Conservation (phyloP, 2,329 filamentous ascomycete genomes). For the Coniella vitis region DNA sequence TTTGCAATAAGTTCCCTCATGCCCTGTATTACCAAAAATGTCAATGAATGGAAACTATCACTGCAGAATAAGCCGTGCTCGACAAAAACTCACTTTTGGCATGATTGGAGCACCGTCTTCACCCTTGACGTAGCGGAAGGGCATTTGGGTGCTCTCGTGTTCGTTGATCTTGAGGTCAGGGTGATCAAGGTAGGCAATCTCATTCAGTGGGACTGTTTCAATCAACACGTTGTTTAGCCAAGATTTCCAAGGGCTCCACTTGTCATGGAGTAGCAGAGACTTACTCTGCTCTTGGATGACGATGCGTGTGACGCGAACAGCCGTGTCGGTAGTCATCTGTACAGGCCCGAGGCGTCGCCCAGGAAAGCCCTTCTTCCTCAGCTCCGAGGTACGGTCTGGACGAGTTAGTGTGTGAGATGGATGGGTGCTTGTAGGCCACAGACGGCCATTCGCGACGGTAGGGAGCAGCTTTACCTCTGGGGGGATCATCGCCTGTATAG, state of each 20-base stretch:
- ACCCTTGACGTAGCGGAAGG: conserved; percentile 86
- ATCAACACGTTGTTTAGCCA: conserved; percentile 5
- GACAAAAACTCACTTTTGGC: conserved; percentile 61
- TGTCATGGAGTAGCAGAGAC: conserved; percentile 20
- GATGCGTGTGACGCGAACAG: conserved; percentile 85
- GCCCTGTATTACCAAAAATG: conserved; percentile 52
- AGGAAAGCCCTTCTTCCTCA: conserved; percentile 86
- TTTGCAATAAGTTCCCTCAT: conserved; percentile 93
- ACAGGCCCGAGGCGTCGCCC: conserved; percentile 82
- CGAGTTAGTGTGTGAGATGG: neutral
- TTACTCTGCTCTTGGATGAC: conserved; percentile 78
- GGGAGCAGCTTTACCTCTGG: conserved; percentile 58
- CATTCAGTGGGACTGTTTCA: conserved; percentile 60
- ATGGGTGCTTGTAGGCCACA: neutral
- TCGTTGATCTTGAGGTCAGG: conserved; percentile 86
- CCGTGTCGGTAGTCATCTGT: conserved; percentile 98
- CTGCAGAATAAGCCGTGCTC: neutral
- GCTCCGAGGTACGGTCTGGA: conserved; percentile 85
- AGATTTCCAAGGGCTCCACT: neutral
- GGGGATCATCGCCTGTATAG: conserved; percentile 79
- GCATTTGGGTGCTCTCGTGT: conserved; percentile 94
- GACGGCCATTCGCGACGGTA: too few species aligned
- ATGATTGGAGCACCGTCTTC: conserved; percentile 75
- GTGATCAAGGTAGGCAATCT: conserved; percentile 78
- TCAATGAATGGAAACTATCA: conserved; percentile 20